These are phyloP conservation scores for Austroboletus eburneus DNA, from an alignment of 768 basidiomycete genomes.

Conservation along the genomic window DNA sequence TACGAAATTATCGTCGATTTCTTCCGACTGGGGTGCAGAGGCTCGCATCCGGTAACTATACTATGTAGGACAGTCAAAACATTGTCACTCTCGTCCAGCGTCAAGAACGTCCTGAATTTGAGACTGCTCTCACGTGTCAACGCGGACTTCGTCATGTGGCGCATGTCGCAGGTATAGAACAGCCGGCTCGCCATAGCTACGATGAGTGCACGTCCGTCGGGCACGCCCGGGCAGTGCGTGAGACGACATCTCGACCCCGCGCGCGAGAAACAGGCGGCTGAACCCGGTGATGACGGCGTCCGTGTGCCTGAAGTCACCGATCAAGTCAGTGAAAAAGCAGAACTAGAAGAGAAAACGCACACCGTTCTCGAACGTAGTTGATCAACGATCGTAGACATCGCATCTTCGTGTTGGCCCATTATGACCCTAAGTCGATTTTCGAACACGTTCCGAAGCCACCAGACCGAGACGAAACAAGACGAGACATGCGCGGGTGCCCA, in stretches of 20 bases:
- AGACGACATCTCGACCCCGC: slow-evolving; percentile 51
- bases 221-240: slow-evolving; percentile 80
- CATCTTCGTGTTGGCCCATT: slow-evolving; percentile 81
- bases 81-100: too few species aligned
- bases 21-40: too few species aligned
- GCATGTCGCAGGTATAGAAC: slow-evolving; percentile 85
- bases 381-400: slow-evolving; percentile 79
- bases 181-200: slow-evolving; percentile 90
- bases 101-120: slow-evolving; percentile 98
- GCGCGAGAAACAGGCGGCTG: slow-evolving; percentile 80
- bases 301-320: slow-evolving; percentile 23
- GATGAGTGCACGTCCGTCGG: slow-evolving; percentile 81
- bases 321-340: background rate
- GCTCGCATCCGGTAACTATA: too few species aligned
- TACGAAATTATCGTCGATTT: too few species aligned
- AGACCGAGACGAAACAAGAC: background rate
- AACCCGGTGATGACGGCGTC: slow-evolving; percentile 82
- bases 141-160: slow-evolving; percentile 68
- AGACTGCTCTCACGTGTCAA: slow-evolving; percentile 89
- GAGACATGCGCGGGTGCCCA: slow-evolving; percentile 69
- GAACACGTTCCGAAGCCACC: background rate
- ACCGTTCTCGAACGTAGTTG: slow-evolving; percentile 57
- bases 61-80: too few species aligned
- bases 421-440: slow-evolving; percentile 69
- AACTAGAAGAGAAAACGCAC: background rate